phyloP scores from a whole-genome alignment of 2,329 filamentous ascomycete genomes.

The Fusarium udum region DNA sequence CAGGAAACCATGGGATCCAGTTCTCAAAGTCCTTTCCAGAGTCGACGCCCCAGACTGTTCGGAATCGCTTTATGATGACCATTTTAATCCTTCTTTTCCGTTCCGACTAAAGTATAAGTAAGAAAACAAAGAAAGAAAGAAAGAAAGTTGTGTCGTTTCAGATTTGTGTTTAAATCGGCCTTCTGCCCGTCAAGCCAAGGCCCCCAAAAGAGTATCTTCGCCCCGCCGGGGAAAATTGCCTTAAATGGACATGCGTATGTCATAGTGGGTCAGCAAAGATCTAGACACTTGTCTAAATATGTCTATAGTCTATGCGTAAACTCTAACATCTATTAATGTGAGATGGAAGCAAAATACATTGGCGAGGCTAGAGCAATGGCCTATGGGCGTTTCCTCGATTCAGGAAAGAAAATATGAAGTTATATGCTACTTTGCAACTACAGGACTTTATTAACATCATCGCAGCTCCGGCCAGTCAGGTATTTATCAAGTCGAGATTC shows the following conservation, averaged over 20 bases:
- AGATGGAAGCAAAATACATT: accelerated
- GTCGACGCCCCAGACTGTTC: background rate
- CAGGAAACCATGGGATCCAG: background rate
- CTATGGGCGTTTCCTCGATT: accelerated
- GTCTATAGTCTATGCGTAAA: background rate
- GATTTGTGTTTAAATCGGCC: background rate
- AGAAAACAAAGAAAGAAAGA: accelerated
- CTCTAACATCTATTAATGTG: accelerated
- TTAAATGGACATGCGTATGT: background rate
- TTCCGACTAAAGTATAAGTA: accelerated
- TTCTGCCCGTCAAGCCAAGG: background rate
- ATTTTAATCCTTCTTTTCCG: accelerated
- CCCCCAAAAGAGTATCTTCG: background rate
- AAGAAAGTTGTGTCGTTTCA: background rate
- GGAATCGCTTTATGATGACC: background rate
- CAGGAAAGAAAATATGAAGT: background rate
- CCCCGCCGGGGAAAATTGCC: background rate
- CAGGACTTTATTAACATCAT: background rate
- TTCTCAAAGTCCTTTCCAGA: background rate
- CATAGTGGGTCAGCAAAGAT: accelerated
- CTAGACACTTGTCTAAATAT: background rate
- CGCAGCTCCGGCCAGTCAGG: accelerated
- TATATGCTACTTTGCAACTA: background rate
- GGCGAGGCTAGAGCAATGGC: accelerated
- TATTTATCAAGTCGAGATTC: background rate